A percentile compares a stretch with the other conserved stretches of the same genome.
These are phyloP conservation scores for Oryza punctata DNA, from an alignment of 176 grass and related monocot genomes.

Conservation along the genomic window DNA sequence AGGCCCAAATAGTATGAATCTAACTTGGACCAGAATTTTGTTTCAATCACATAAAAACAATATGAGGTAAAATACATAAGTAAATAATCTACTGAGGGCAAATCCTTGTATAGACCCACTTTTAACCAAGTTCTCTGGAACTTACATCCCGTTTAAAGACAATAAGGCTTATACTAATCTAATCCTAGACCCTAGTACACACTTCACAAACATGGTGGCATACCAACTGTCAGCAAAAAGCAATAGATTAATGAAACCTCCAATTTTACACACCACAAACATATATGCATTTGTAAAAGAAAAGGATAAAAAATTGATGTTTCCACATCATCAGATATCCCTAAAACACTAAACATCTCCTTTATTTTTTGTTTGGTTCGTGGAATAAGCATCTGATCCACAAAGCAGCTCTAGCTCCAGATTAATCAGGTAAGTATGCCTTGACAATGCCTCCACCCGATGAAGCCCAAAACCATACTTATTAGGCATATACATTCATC, in stretches of 20 bases:
- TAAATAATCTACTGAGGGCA: neutral
- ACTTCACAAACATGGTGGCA: too few relatives aligned
- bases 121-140: neutral
- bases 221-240: neutral
- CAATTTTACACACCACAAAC: neutral
- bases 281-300: neutral
- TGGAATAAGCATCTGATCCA: neutral
- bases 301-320: neutral
- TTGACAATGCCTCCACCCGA: slow-evolving; percentile 3
- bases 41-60: neutral
- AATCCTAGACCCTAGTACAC: too few relatives aligned
- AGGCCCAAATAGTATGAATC: neutral
- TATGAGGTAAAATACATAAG: neutral
- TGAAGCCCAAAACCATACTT: neutral
- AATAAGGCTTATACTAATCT: too few relatives aligned
- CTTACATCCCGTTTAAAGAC: neutral
- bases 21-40: neutral
- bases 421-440: slow-evolving; percentile 18
- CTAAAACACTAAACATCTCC: neutral
- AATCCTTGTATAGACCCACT: neutral
- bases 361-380: neutral
- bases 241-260: too few relatives aligned
- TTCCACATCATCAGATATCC: neutral
- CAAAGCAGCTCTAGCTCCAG: neutral
- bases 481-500: neutral